Conservation (phyloP, 108 stramenopile genomes). For the Pseudonitzschia pungens region DNA sequence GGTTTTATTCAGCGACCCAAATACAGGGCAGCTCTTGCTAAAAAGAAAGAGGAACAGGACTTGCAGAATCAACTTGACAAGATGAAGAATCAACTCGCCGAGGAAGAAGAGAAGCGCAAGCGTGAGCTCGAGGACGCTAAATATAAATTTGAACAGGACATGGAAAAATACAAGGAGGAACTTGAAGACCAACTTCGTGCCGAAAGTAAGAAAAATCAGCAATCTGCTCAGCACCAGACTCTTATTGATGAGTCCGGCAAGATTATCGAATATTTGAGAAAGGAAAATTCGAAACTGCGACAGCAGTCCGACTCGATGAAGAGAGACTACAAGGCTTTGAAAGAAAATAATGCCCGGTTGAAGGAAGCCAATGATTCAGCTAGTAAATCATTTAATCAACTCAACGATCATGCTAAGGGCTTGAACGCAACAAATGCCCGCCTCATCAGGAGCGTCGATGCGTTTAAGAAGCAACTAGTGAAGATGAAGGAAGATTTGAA, state of each 20-base stretch:
- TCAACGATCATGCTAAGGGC: slow-evolving; percentile 62
- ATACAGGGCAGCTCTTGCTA: slow-evolving; percentile 36
- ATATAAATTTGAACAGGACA: slow-evolving; percentile 49
- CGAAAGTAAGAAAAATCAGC: slow-evolving; percentile 27
- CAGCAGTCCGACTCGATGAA: slow-evolving; percentile 46
- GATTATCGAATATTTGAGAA: slow-evolving; percentile 64
- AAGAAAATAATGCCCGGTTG: slow-evolving; percentile 54
- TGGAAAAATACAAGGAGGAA: slow-evolving; percentile 52
- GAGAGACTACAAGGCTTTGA: slow-evolving; percentile 42
- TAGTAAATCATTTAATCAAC: slow-evolving; percentile 51
- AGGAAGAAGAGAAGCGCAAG: slow-evolving; percentile 55
- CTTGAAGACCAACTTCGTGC: slow-evolving; percentile 34
- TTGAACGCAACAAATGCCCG: slow-evolving; percentile 49
- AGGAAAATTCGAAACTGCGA: slow-evolving; percentile 47
- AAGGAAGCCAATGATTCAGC: slow-evolving; percentile 67
- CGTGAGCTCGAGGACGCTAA: slow-evolving; percentile 53
- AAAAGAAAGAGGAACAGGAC: slow-evolving; percentile 62
- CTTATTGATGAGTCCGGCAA: slow-evolving; percentile 67
- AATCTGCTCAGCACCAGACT: slow-evolving; percentile 52
- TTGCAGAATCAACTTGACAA: slow-evolving; percentile 64
- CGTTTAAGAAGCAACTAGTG: slow-evolving; percentile 47
- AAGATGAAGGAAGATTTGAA: slow-evolving; percentile 69
- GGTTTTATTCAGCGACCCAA: slow-evolving; percentile 60
- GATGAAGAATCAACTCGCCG: slow-evolving; percentile 54
- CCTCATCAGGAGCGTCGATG: slow-evolving; percentile 45